Conservation (phyloP, 805 yeast species). For the Nakazawaea pomicola region DNA sequence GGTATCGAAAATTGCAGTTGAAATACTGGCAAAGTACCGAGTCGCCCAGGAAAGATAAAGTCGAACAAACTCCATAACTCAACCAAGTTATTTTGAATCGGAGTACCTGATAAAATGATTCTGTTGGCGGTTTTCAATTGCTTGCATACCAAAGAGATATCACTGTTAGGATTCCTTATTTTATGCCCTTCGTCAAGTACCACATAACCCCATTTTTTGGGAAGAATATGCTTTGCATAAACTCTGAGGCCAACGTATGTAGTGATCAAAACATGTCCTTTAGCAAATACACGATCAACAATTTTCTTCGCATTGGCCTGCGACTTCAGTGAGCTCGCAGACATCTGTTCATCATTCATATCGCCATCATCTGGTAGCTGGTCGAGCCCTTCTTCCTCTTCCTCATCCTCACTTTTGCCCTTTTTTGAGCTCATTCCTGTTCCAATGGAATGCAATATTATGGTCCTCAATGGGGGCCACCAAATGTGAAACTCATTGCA, state of each 20-base stretch:
- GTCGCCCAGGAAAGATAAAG: slow-evolving; percentile 88
- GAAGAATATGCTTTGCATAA: slow-evolving; percentile 58
- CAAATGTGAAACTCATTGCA: slow-evolving; percentile 92
- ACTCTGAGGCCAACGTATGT: slow-evolving; percentile 84
- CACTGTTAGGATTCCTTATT: slow-evolving; percentile 91
- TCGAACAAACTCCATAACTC: slow-evolving; percentile 96
- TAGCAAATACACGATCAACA: slow-evolving; percentile 50
- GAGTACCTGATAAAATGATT: slow-evolving; percentile 90
- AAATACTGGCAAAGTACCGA: slow-evolving; percentile 93
- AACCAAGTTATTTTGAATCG: slow-evolving; percentile 87
- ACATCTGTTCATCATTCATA: slow-evolving; percentile 34
- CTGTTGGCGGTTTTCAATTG: slow-evolving; percentile 81
- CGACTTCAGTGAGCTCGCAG: slow-evolving; percentile 21
- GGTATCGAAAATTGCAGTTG: slow-evolving; percentile 91
- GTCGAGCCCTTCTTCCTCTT: slow-evolving; percentile 41
- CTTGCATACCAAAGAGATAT: slow-evolving; percentile 79
- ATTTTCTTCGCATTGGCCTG: slow-evolving; percentile 32
- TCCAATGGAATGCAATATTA: slow-evolving; percentile 89
- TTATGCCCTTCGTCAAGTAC: slow-evolving; percentile 96
- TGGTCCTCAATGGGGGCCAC: slow-evolving; percentile 95
- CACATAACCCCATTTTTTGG: slow-evolving; percentile 81
- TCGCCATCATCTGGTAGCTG: slow-evolving; percentile 36
- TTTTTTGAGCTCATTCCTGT: slow-evolving; percentile 57
- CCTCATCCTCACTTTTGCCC: slow-evolving; percentile 33
- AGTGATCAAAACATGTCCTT: slow-evolving; percentile 84